Evolutionary conservation across 495 filamentous ascomycete genomes (phyloP).

Genomic region (Viridothelium virens): DNA sequence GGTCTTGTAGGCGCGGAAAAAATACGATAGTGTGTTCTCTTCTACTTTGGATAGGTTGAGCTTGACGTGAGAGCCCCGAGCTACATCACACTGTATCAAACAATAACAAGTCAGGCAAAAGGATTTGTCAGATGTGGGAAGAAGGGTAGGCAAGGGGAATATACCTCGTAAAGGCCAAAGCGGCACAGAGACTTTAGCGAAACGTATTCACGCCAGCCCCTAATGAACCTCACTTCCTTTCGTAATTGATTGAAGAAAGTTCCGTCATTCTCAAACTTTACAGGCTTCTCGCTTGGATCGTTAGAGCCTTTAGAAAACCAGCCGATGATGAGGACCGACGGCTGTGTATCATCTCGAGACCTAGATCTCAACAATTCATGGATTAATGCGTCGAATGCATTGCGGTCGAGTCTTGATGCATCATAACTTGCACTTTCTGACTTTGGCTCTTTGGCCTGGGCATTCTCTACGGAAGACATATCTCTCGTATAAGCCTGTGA

Average conservation of each 20-base stretch:
- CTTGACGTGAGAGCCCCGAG: neutral
- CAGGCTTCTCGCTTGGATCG: neutral
- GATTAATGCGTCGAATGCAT: neutral
- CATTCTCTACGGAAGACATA: neutral
- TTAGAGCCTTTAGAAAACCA: neutral
- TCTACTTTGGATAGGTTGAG: neutral
- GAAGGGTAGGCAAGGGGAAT: neutral
- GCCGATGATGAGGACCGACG: neutral
- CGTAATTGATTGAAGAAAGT: neutral
- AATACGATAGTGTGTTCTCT: neutral
- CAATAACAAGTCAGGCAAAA: neutral
- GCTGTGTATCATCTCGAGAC: neutral
- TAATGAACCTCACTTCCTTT: neutral
- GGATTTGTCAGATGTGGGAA: neutral
- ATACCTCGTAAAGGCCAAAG: neutral
- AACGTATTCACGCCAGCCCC: neutral
- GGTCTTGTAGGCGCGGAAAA: neutral
- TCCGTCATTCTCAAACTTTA: neutral
- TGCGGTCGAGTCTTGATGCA: neutral
- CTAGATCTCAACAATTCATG: conserved; percentile 3
- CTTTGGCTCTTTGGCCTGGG: neutral
- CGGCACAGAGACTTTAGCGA: neutral
- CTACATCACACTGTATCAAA: neutral
- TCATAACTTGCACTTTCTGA: neutral
- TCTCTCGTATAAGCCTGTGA: neutral